phyloP scores from a whole-genome alignment of 495 filamentous ascomycete species.

The Xylaria venustula region DNA sequence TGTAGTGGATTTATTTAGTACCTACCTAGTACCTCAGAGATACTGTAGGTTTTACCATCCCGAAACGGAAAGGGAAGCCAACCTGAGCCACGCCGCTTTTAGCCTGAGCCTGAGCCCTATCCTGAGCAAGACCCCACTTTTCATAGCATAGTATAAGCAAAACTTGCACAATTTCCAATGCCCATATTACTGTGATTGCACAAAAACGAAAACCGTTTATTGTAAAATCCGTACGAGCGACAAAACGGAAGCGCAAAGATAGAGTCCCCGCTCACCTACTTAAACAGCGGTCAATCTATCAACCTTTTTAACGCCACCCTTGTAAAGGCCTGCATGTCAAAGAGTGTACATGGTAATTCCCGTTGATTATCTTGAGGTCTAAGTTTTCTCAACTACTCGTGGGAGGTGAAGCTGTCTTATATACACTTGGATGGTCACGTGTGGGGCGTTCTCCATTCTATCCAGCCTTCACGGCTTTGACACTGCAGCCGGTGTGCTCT shows the following conservation, averaged over 20 bases:
- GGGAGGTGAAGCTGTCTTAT: conserved; percentile 4
- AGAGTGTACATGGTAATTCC: neutral
- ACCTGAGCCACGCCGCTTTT: neutral
- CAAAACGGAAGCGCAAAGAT: too few species aligned
- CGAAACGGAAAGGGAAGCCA: neutral
- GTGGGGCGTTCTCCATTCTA: conserved; percentile 1
- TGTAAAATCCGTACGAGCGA: neutral
- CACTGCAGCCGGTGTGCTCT: neutral
- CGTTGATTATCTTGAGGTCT: neutral
- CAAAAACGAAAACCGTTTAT: neutral
- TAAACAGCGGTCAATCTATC: neutral
- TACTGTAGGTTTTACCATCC: neutral
- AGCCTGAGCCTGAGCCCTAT: neutral
- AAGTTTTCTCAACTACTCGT: neutral
- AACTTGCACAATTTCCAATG: neutral
- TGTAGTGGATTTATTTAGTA: too few species aligned
- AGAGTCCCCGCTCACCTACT: neutral
- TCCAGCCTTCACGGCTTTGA: conserved; percentile 1
- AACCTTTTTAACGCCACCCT: neutral
- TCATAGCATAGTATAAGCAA: neutral
- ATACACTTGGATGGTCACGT: neutral
- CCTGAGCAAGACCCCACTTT: neutral
- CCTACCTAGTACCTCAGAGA: neutral
- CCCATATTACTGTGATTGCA: neutral
- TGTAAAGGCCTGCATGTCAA: neutral